phyloP scores from a whole-genome alignment of 352 stramenopile species.

The Elongisporangium anandrum region DNA sequence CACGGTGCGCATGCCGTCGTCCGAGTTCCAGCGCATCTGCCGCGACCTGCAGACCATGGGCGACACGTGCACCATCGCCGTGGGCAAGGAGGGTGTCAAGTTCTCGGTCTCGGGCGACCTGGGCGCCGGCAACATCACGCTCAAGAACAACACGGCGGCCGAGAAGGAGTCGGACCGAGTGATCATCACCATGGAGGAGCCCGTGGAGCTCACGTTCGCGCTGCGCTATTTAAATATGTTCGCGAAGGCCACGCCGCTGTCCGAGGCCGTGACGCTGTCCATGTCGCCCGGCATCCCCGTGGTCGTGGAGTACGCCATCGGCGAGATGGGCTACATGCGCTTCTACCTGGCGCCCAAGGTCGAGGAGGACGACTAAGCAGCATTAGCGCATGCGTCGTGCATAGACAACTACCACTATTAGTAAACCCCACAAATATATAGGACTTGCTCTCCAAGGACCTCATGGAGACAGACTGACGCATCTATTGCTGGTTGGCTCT shows the following conservation, averaged over 20 bases:
- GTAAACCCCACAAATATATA: not conserved
- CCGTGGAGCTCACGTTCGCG: slow-evolving; percentile 98
- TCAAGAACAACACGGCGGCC: slow-evolving; percentile 87
- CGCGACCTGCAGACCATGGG: slow-evolving; percentile 97
- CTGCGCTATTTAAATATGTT: slow-evolving; percentile 99
- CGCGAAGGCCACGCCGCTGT: slow-evolving; percentile 97
- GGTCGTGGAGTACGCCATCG: slow-evolving; percentile 98
- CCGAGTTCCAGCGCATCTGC: slow-evolving; percentile 99
- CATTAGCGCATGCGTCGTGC: not conserved
- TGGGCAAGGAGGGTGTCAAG: slow-evolving; percentile 97
- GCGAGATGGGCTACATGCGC: slow-evolving; percentile 95
- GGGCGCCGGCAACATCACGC: slow-evolving; percentile 94
- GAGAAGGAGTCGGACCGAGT: slow-evolving; percentile 90
- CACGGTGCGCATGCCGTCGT: slow-evolving; percentile 91
- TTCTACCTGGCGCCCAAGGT: slow-evolving; percentile 99
- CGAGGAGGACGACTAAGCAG: slow-evolving; percentile 93
- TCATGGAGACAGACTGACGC: not conserved
- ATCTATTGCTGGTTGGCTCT: not conserved
- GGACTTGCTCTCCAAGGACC: not conserved
- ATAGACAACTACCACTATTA: slow-evolving; percentile 4
- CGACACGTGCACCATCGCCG: slow-evolving; percentile 95
- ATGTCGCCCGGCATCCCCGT: slow-evolving; percentile 98
- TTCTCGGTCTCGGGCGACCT: slow-evolving; percentile 97
- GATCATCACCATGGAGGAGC: slow-evolving; percentile 98
- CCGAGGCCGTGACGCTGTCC: slow-evolving; percentile 93